These are phyloP conservation scores for Gleditsia sinensis DNA, from an alignment of 306 rosid species.

Conservation along the genomic window DNA sequence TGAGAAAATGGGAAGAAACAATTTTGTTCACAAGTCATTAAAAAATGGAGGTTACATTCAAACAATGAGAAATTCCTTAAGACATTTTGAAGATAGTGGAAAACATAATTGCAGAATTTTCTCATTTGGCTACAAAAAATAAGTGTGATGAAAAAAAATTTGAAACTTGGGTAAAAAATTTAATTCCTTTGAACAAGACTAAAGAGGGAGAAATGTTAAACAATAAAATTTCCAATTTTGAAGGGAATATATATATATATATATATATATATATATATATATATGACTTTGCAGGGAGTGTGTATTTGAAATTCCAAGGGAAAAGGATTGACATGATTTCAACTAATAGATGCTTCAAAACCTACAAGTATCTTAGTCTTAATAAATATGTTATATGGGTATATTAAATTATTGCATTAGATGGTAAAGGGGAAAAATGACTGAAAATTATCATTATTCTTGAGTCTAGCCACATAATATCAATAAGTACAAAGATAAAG, in stretches of 20 bases:
- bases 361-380: not conserved
- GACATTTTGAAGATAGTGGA: not conserved
- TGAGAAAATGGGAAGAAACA: not conserved
- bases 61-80: not conserved
- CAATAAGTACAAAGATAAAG: conserved; percentile 21
- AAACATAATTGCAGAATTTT: not conserved
- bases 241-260: not conserved
- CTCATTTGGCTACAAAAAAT: not conserved
- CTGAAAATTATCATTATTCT: conserved; percentile 4
- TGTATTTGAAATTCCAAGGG: not conserved
- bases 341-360: conserved; percentile 11
- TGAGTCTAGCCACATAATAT: conserved; percentile 41
- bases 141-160: not conserved
- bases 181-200: not conserved
- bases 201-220: not conserved
- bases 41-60: conserved; percentile 1
- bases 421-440: not conserved
- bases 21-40: not conserved
- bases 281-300: not conserved
- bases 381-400: not conserved
- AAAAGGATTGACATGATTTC: not conserved
- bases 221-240: not conserved
- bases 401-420: not conserved
- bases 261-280: not conserved
- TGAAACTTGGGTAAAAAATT: not conserved